Evolutionary conservation across 257 asterid genomes (phyloP).

Genomic region (Craterostigma plantagineum): DNA sequence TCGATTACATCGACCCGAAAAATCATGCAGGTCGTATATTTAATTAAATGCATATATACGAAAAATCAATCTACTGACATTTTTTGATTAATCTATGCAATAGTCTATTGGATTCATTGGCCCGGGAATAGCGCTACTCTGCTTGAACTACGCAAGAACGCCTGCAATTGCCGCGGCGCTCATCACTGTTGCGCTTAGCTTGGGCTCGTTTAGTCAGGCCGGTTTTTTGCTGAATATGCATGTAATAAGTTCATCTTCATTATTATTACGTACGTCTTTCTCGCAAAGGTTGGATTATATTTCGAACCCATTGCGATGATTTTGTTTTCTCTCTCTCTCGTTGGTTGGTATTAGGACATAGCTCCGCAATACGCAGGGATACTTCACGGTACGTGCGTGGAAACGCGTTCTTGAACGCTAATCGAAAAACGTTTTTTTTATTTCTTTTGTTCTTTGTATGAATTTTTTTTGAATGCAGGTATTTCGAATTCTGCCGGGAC

Average conservation of each 20-base stretch:
- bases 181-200: constrained; percentile 57
- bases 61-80: no score
- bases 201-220: constrained; percentile 91
- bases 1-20: constrained; percentile 64
- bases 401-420: constrained; percentile 1
- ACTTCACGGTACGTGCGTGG: constrained; percentile 85
- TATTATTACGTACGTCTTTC: no score
- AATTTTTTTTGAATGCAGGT: no score
- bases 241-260: constrained; percentile 21
- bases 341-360: constrained; percentile 44
- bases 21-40: constrained; percentile 96
- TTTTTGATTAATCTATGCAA: no score
- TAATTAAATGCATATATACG: no score
- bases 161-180: constrained; percentile 46
- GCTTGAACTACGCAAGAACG: constrained; percentile 57
- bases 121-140: constrained; percentile 72
- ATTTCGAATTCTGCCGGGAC: constrained; percentile 93
- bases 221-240: constrained; percentile 89
- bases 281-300: no score
- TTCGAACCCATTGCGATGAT: no score
- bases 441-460: background rate
- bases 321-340: no score
- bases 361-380: constrained; percentile 89
- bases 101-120: constrained; percentile 91
- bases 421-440: no score